A percentile compares a stretch with the other conserved stretches of the same genome.
Evolutionary conservation across 2,329 filamentous ascomycete genomes (phyloP).

Genomic region (Aspergillus chevalieri): DNA sequence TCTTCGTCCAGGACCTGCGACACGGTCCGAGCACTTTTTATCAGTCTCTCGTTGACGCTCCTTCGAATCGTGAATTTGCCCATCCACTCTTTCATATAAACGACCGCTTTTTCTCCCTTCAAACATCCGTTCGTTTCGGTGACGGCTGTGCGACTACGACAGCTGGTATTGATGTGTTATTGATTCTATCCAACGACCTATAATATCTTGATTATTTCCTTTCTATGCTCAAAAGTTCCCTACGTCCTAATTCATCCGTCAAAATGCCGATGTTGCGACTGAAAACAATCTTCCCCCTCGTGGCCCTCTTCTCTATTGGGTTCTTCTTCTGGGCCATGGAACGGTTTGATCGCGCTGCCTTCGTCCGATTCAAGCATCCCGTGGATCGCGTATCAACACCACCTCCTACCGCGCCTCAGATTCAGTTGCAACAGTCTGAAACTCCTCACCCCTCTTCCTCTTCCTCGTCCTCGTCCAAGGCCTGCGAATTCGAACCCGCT

Average conservation of each 20-base stretch:
- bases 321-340: conserved; percentile 38
- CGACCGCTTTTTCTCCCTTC: background rate
- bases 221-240: conserved; percentile 27
- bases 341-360: conserved; percentile 32
- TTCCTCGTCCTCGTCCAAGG: conserved; percentile 8
- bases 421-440: conserved; percentile 16
- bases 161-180: conserved; percentile 6
- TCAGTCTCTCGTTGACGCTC: conserved; percentile 30
- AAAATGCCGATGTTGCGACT: conserved; percentile 36
- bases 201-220: conserved; percentile 4
- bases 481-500: conserved; percentile 31
- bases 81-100: conserved; percentile 15
- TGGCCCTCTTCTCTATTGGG: conserved; percentile 32
- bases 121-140: background rate
- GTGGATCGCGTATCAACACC: conserved; percentile 22
- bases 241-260: conserved; percentile 17
- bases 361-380: conserved; percentile 32
- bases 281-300: conserved; percentile 34
- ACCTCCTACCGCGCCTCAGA: conserved; percentile 13
- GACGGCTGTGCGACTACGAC: background rate
- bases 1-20: conserved; percentile 13
- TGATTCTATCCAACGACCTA: conserved; percentile 6
- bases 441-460: background rate
- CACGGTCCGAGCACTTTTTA: conserved; percentile 26
- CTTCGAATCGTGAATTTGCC: conserved; percentile 5